Evolutionary conservation across 1,284 basidiomycete species (phyloP).

Genomic region (Pholiota adiposa): DNA sequence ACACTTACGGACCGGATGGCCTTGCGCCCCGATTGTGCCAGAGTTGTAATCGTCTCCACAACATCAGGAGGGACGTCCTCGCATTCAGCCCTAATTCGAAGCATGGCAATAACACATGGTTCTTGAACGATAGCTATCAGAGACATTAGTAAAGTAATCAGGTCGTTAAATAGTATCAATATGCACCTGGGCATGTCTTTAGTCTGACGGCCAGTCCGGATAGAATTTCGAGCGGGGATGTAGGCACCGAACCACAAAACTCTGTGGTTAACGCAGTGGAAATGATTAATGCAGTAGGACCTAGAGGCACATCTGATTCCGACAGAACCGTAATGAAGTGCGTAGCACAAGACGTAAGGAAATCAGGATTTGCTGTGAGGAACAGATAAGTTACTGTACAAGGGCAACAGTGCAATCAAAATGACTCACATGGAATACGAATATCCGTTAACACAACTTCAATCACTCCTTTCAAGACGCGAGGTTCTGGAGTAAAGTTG

Average conservation of each 20-base stretch:
- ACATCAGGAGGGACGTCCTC: conserved; percentile 54
- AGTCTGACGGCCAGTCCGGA: conserved; percentile 54
- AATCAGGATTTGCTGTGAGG: conserved; percentile 43
- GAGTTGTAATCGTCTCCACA: conserved; percentile 41
- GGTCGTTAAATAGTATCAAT: neutral
- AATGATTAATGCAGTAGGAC: conserved; percentile 68
- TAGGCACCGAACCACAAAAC: conserved; percentile 52
- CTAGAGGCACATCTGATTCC: conserved; percentile 43
- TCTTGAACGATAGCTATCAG: conserved; percentile 68
- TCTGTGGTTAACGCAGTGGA: conserved; percentile 66
- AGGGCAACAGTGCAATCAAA: neutral
- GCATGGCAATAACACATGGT: conserved; percentile 67
- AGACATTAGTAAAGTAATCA: neutral
- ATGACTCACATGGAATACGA: conserved; percentile 47
- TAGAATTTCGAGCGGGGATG: conserved; percentile 55
- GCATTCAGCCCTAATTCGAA: conserved; percentile 63
- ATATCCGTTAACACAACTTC: conserved; percentile 55
- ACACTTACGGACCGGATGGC: conserved; percentile 58
- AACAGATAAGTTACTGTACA: neutral
- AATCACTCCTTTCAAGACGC: conserved; percentile 58
- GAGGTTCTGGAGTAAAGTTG: conserved; percentile 28
- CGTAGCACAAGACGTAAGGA: conserved; percentile 53
- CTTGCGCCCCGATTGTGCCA: conserved; percentile 48
- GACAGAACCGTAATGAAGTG: conserved; percentile 53
- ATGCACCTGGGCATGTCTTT: conserved; percentile 51